These are phyloP conservation scores for Candida germanica DNA, from an alignment of 805 yeast species.

Conservation along the genomic window DNA sequence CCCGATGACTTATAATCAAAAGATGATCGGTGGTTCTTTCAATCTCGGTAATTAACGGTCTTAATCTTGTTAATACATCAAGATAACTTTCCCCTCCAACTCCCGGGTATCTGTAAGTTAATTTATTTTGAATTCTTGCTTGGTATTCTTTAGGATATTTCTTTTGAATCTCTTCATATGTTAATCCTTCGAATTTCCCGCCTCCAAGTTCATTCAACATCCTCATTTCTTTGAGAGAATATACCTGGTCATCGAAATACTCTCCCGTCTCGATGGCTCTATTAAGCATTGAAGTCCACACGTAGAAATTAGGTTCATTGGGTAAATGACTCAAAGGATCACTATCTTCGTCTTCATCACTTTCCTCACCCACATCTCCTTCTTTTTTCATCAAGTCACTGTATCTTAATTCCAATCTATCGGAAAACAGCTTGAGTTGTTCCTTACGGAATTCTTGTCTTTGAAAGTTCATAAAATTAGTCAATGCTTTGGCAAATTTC, in stretches of 20 bases:
- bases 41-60: constrained; percentile 88
- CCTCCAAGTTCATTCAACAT: constrained; percentile 94
- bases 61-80: constrained; percentile 85
- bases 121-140: constrained; percentile 71
- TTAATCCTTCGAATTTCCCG: constrained; percentile 89
- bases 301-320: constrained; percentile 73
- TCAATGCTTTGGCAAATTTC: constrained; percentile 68
- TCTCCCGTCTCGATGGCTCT: constrained; percentile 78
- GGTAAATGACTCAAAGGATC: constrained; percentile 25
- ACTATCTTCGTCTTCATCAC: constrained; percentile 18
- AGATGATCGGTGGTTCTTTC: constrained; percentile 90
- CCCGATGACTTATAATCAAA: constrained; percentile 82
- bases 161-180: constrained; percentile 79
- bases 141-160: constrained; percentile 75
- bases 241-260: constrained; percentile 68
- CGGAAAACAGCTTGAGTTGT: constrained; percentile 54
- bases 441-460: constrained; percentile 62
- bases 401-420: constrained; percentile 44
- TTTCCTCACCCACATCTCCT: neutral
- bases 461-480: constrained; percentile 70
- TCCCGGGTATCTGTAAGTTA: constrained; percentile 91
- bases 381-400: constrained; percentile 10
- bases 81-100: constrained; percentile 95
- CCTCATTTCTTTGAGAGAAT: constrained; percentile 81
- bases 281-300: constrained; percentile 87